Evolutionary conservation across 1,284 basidiomycete species (phyloP).

Genomic region (Cryptococcus sp.): DNA sequence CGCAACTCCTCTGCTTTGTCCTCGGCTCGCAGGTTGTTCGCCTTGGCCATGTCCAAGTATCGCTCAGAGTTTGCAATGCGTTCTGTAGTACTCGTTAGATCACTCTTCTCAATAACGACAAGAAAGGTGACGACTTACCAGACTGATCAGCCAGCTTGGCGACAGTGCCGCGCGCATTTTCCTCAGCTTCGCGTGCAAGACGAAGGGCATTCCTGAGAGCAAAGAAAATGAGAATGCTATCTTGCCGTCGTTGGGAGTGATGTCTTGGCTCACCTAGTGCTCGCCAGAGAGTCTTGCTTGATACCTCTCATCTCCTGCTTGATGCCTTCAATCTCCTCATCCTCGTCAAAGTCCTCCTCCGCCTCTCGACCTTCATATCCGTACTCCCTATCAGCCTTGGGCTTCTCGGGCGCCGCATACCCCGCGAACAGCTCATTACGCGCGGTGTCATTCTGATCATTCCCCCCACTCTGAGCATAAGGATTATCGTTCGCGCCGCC

Average conservation of each 20-base stretch:
- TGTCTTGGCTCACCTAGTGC: constrained; percentile 61
- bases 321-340: constrained; percentile 95
- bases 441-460: constrained; percentile 59
- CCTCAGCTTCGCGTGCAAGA: constrained; percentile 91
- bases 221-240: background rate
- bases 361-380: constrained; percentile 51
- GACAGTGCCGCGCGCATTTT: constrained; percentile 87
- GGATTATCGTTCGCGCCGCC: constrained; percentile 57
- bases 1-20: constrained; percentile 95
- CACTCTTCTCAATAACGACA: too few relatives aligned
- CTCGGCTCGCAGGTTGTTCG: constrained; percentile 81
- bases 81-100: constrained; percentile 37
- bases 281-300: constrained; percentile 91
- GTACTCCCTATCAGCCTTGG: constrained; percentile 37
- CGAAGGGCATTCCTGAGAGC: constrained; percentile 73
- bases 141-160: constrained; percentile 90
- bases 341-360: constrained; percentile 70
- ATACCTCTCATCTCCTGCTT: constrained; percentile 86
- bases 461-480: constrained; percentile 25
- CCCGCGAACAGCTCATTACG: constrained; percentile 61
- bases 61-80: constrained; percentile 90
- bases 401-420: constrained; percentile 51
- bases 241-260: background rate
- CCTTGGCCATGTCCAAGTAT: constrained; percentile 90
- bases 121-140: constrained; percentile 59